Evolutionary conservation across 1,284 basidiomycete species (phyloP), one percentile per base, ranked within the genome.

Genomic region (Stereum hirsutum): DNA sequence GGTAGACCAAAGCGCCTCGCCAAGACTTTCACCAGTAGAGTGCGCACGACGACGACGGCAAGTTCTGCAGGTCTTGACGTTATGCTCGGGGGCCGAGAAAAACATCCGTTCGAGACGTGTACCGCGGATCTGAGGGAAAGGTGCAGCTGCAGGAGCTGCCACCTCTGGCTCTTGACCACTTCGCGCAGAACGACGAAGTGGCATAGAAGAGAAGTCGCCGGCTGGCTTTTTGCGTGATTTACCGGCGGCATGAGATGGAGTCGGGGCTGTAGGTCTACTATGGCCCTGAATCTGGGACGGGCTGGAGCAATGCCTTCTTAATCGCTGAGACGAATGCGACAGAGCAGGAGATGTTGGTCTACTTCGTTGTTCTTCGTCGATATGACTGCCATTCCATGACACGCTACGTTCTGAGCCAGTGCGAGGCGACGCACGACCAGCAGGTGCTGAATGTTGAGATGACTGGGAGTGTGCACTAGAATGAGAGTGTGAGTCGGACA

Each of bases 61-160:
- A 34, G 76, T 69, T 2, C 67, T 73, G 52, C 85, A 89, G 1
- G 78, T 84, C 45, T 69, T 69, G 12, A 69, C 66, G 48, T 87
- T 75, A 51, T 89, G 85, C 30, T 76, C 78, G 1, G 78, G 80
- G 1, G 74, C 81, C 46, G 81, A 79, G 63, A 90, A 91, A 66
- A 92, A 92, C 41, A 90, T 63, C 0, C 73, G 69, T 55, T 92
- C 89, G 34, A 90, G 70, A 31, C 71, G 75, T 36, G 75, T 75
- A 8, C 86, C 84, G 12, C 80, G 76, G 40, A 92, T 90, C 47
- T 79, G 77, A 1, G 89, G 89, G 65, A 92, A 90, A 0, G 88
- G 82, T 1, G 78, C 69, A 31, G 58, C 54, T 1, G 36, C 41
- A 23, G 37, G 41, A 2, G 42, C 26, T 5, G 43, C 17, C 2